Base-by-base conservation (phyloP, 805 yeast genomes). In the Pichia eremophila region DNA sequence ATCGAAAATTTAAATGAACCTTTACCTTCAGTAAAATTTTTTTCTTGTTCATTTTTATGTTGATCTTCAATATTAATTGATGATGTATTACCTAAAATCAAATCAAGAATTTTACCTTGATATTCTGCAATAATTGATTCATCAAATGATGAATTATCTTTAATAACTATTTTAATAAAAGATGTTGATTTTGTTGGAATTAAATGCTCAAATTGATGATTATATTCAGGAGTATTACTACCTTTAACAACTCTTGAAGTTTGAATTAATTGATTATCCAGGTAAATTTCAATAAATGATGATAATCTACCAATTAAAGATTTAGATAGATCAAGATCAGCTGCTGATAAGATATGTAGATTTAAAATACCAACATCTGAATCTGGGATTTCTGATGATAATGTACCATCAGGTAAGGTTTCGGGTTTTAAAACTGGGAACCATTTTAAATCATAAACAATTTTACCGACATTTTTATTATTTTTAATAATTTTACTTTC, bases 341-440 rank as follows among this genome's bases (percentile, higher is more conserved):
- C 71, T 22, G 85, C 87, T 50, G 76, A 75, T 51, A 81, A 80
- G 44, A 85, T 63, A 11, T 72, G 71, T 38, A 85, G 57, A 57
- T 82, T 84, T 64, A 83, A 67, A 49, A 85, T 79, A 70, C 93
- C 95, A 45, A 79, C 78, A 56, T 83, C 88, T n/a, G 81, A 64
- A 46, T 79, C 83, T 11, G 77, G 76, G 34, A 70, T 10, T 36
- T 36, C 65, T 25, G 68, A 68, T 51, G 70, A 75, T 52, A 68
- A 72, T 5, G 73, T 63, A 37, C 80, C 81, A 54, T 75, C 79
- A 27, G 67, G 74, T 55, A 74, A 65, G 10, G 60, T 63, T 42
- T 66, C 60, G 5, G 49, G 18, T 42, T 67, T 66, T 46, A 74
- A 56, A 18, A 72, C 69, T 19, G 80, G 78, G 63, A 66, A 70